phyloP scores from a whole-genome alignment of 371 early-diverging fungal genomes.

The Fennellomyces sp. region DNA sequence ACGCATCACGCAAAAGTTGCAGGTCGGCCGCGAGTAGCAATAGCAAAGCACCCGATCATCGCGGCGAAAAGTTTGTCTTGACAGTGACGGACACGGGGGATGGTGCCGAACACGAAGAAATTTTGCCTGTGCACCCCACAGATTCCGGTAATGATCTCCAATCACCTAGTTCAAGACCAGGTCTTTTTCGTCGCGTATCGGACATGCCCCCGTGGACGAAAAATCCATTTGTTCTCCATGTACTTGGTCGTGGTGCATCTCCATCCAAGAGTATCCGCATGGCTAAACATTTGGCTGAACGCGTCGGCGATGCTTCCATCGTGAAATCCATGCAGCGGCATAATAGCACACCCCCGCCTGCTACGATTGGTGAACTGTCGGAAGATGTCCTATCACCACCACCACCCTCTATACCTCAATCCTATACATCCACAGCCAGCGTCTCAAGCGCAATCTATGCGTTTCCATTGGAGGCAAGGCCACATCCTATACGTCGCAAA shows the following conservation, averaged over 20 bases:
- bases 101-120: not conserved
- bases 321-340: not conserved
- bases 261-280: constrained; percentile 1
- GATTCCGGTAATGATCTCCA: not conserved
- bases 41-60: no score
- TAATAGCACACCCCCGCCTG: not conserved
- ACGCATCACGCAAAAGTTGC: not conserved
- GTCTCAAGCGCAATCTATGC: not conserved
- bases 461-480: not conserved
- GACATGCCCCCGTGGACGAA: not conserved
- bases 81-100: not conserved
- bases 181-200: not conserved
- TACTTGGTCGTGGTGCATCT: constrained; percentile 1
- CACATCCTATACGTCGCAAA: not conserved
- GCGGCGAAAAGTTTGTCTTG: not conserved
- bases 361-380: not conserved
- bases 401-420: not conserved
- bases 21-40: not conserved
- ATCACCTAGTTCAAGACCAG: not conserved
- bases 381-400: not conserved
- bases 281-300: constrained; percentile 2
- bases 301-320: not conserved
- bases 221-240: not conserved
- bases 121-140: not conserved
- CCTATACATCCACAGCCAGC: not conserved